Evolutionary conservation across 345 rosid species (phyloP).

Genomic region (Moringa oleifera): DNA sequence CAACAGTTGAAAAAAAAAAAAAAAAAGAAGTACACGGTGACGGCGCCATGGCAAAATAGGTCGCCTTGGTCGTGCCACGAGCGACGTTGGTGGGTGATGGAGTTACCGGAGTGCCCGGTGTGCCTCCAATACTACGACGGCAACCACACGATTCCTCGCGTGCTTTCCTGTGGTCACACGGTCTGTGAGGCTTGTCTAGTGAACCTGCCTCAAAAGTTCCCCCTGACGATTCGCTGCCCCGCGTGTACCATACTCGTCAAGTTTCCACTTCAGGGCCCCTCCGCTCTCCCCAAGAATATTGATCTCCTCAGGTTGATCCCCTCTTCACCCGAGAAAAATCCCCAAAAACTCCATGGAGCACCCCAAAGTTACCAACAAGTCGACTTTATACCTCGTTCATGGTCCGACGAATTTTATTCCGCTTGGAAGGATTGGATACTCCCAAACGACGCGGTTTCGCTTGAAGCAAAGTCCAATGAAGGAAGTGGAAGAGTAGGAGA

Average conservation of each 20-base stretch:
- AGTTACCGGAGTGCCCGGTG: conserved; percentile 85
- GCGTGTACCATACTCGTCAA: conserved; percentile 85
- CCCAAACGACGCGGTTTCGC: conserved; percentile 31
- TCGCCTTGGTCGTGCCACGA: no score
- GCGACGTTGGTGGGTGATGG: conserved; percentile 26
- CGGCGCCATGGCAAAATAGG: no score
- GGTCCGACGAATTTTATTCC: conserved; percentile 64
- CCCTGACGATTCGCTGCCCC: conserved; percentile 73
- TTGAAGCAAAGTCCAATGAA: conserved; percentile 5
- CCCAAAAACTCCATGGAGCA: conserved; percentile 14
- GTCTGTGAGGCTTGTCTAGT: conserved; percentile 71
- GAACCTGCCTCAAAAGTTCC: conserved; percentile 54
- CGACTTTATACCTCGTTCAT: conserved; percentile 40
- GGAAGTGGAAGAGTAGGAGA: not conserved
- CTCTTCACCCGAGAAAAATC: conserved; percentile 2
- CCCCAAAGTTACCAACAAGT: conserved; percentile 7
- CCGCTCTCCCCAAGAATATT: conserved; percentile 76
- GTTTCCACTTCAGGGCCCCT: conserved; percentile 64
- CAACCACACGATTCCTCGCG: conserved; percentile 59
- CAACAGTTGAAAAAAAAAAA: no score
- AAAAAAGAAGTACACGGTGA: no score
- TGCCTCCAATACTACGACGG: conserved; percentile 70
- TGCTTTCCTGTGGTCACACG: conserved; percentile 79
- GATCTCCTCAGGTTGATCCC: conserved; percentile 60
- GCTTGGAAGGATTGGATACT: conserved; percentile 63